Percentiles rank a stretch among this genome's conserved stretches.
phyloP scores from a whole-genome alignment of 2,329 filamentous ascomycete genomes.

The Leptographium lundbergii region DNA sequence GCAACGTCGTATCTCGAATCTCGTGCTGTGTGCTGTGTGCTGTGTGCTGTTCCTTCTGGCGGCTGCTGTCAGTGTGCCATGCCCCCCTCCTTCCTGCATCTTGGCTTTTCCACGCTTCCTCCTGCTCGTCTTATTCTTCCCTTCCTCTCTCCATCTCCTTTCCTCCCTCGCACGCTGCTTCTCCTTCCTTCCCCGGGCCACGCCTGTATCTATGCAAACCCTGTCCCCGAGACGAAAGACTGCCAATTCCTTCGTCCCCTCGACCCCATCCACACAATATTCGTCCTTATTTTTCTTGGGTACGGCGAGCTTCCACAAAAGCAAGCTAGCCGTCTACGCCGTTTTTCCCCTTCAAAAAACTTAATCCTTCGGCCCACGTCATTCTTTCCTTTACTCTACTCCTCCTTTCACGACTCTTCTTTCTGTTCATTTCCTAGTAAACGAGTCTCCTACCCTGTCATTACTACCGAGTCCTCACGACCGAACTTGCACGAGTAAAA shows the following conservation, averaged over 20 bases:
- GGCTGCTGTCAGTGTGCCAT: neutral
- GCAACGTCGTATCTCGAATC: neutral
- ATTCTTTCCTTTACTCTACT: neutral
- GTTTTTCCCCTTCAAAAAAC: neutral
- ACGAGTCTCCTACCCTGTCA: neutral
- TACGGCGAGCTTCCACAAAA: neutral
- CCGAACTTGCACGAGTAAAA: neutral
- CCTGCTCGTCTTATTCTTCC: neutral
- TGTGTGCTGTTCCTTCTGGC: neutral
- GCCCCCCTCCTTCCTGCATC: neutral
- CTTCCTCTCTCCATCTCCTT: neutral
- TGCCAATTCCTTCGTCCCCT: neutral
- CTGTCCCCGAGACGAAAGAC: neutral
- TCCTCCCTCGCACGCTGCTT: neutral
- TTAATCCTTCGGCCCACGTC: constrained; percentile 1
- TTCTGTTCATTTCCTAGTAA: neutral
- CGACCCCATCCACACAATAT: neutral
- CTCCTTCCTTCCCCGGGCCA: neutral
- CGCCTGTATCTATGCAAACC: neutral
- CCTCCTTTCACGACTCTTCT: neutral
- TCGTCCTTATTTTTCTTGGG: neutral
- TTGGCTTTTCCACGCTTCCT: neutral
- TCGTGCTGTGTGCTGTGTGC: neutral
- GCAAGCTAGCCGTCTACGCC: neutral
- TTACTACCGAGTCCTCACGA: neutral